Evolutionary conservation across 2,329 filamentous ascomycete genomes (phyloP).

Genomic region (Gremmenia infestans): DNA sequence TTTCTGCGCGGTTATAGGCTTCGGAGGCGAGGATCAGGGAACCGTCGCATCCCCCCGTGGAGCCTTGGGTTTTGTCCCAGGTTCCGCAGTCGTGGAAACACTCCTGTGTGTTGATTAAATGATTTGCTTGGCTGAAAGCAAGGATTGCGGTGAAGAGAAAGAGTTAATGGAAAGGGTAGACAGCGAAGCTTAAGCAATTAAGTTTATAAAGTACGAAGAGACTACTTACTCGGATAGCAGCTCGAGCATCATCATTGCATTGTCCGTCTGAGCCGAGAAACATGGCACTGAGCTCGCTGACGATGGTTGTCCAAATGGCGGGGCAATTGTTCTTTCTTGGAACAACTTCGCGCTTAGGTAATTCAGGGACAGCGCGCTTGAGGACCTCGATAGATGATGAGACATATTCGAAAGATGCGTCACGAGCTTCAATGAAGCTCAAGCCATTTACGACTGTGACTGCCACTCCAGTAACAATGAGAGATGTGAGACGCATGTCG

Average conservation of each 20-base stretch:
- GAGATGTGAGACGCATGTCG: too few species aligned
- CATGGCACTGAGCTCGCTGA: conserved; percentile 2
- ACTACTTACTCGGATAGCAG: conserved; percentile 14
- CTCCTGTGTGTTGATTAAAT: background rate
- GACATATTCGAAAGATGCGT: too few species aligned
- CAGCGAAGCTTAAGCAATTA: too few species aligned
- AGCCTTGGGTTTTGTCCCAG: conserved; percentile 11
- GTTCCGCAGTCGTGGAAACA: conserved; percentile 19
- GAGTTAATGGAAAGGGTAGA: background rate
- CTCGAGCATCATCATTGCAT: conserved; percentile 17
- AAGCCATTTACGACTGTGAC: too few species aligned
- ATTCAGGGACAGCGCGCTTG: too few species aligned
- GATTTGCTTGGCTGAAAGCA: background rate
- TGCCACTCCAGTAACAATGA: too few species aligned
- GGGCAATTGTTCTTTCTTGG: conserved; percentile 22
- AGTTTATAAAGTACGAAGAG: too few species aligned
- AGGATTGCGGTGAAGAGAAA: background rate
- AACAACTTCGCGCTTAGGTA: background rate
- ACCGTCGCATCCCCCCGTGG: conserved; percentile 15
- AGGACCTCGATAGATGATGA: too few species aligned
- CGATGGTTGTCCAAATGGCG: conserved; percentile 35
- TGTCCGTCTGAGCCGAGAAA: conserved; percentile 4
- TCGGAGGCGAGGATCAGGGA: conserved; percentile 13
- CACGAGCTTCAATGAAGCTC: too few species aligned
- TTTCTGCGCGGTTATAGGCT: conserved; percentile 9